Base-by-base conservation (phyloP, 2,329 filamentous ascomycete species). In the Dendrostoma leiphaemia region DNA sequence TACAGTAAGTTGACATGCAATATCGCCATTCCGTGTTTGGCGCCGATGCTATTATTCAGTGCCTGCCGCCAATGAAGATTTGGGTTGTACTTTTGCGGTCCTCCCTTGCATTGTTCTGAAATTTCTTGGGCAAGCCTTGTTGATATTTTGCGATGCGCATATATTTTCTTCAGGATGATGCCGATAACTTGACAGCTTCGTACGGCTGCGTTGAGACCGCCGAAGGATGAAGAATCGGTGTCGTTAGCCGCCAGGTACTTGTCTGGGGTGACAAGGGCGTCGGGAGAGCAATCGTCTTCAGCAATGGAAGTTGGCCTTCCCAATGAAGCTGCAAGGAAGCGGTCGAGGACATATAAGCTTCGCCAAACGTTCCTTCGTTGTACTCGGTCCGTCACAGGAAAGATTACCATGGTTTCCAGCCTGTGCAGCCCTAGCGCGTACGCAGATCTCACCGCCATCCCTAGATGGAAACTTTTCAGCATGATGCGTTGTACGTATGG, bases 261-360 rank as follows among this genome's bases (percentile, higher is more conserved):
- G 37, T 54, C 53, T 15, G 56, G 59, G 1, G 51, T 48, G 31
- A 65, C 62, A 0, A 81, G 65, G 12, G 74, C 72, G 32, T 77
- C 74, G 2, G 76, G 74, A 15, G 81, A 82, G 63, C 83, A 86
- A 56, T 86, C 83, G 17, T 82, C 78, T 57, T 86, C 81, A 5
- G 77, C 76, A 46, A 88, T 87, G 7, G 81, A 78, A 1, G 77
- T 76, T 0, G 85, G 85, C 9, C 83, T 77, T 5, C 85, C 85
- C 2, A 89, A 70, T 2, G 82, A 83, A 23, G 82, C 80, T 1
- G 84, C 79, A 1, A 88, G 71, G 48, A 88, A 83, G 15, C 81
- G 76, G 62, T 89, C 85, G 7, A 88, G 73, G 13, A 88, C 73
- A 55, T 85, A 87, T 0, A 89, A 67, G 10, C 82, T 84, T 53